Evolutionary conservation across 441 rosid genomes (phyloP).

Genomic region (Pelargonium fulgidum): DNA sequence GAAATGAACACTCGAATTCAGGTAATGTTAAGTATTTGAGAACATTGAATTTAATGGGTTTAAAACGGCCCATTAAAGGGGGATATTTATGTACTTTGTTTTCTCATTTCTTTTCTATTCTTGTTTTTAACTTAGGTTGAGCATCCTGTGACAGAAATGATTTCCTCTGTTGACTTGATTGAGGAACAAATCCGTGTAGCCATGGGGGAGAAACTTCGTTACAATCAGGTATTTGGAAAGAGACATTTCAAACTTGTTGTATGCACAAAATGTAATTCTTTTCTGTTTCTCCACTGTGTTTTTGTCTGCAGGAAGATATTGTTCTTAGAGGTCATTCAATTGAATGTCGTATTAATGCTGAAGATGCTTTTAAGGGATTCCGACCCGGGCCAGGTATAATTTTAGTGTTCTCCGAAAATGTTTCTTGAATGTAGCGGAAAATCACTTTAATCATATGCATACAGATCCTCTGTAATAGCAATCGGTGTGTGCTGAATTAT

Average conservation of each 20-base stretch:
- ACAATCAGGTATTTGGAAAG: conserved; percentile 54
- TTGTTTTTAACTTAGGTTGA: conserved; percentile 54
- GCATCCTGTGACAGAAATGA: conserved; percentile 98
- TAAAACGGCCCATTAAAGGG: background rate
- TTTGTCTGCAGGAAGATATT: conserved; percentile 63
- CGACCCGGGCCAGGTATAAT: conserved; percentile 90
- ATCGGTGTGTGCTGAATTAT: background rate
- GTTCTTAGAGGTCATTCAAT: conserved; percentile 94
- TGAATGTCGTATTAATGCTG: conserved; percentile 98
- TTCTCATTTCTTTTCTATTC: conserved; percentile 12
- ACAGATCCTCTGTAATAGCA: background rate
- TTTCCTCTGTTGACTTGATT: conserved; percentile 90
- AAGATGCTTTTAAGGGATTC: conserved; percentile 90
- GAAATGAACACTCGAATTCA: conserved; percentile 99
- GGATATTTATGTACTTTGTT: conserved; percentile 13
- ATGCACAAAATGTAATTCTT: conserved; percentile 3
- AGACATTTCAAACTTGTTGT: conserved; percentile 6
- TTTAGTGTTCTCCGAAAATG: background rate
- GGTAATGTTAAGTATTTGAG: conserved; percentile 32
- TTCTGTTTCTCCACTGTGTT: conserved; percentile 9
- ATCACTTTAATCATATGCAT: conserved; percentile 3
- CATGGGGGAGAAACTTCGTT: conserved; percentile 84
- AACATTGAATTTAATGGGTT: conserved; percentile 10
- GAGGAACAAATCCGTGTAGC: conserved; percentile 95
- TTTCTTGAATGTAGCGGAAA: conserved; percentile 8